Base-by-base conservation (phyloP, 1,284 basidiomycete species). In the Malassezia cuniculi region DNA sequence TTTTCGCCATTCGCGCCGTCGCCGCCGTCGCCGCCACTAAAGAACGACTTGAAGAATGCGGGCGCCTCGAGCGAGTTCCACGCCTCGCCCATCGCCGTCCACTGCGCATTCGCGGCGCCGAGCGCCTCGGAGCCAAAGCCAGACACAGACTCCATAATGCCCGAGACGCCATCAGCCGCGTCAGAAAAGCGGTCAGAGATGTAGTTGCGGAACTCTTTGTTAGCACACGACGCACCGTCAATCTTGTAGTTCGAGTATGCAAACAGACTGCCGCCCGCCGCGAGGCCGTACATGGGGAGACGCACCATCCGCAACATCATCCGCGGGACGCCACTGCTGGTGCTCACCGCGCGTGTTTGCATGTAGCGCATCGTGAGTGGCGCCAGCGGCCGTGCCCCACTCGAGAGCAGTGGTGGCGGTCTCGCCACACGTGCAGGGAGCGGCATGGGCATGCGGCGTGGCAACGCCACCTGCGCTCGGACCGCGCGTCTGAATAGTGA, bases 241-340 rank as follows among this genome's bases (percentile, higher is more conserved):
- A 65, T 49, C 43, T 60, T 66, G 50, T 57, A 59, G 41, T 59
- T 61, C 16, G 60, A 55, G 27, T 65, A 61, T 6, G 63, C 58
- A 10, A 62, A 47, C 9, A 54, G 51, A 10, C 63, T 61, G 10
- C 57, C 57, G 2, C 51, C 63, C 2, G 60, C 58, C 9, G 54
- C 50, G 9, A 56, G 24, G 4, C 55, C 59, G 24, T 55, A 59
- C 1, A 55, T 48, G 6, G 63, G 63, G 6, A 66, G 42, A 10
- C 61, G 52, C 14, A 50, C 45, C 3, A 52, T 51, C 1, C 57
- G 42, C 24, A 64, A 49, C 30, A 53, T 59, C 14, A 52, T 48
- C 30, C 50, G 53, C 15, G 62, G 62, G 18, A 66, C 22, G 7
- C 36, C 55, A 17, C 55, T 42, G 26, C 52, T 54, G 50, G 64